Evolutionary conservation across 2,329 filamentous ascomycete species (phyloP), one percentile per base, ranked within the genome.

Genomic region (Elsinoe batatas): DNA sequence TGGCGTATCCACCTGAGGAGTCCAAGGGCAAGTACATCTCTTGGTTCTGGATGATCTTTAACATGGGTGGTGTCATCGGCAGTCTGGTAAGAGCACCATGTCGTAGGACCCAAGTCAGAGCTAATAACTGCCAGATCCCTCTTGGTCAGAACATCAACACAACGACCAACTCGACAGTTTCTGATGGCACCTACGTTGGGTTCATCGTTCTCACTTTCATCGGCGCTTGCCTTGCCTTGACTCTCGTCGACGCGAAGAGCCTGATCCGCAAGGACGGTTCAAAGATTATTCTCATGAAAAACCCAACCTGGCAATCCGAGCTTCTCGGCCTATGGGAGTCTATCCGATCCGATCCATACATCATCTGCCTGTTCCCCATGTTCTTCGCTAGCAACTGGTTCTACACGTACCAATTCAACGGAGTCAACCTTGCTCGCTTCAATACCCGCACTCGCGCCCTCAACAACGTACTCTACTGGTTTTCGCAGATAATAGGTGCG

Each of bases 1-100:
- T 95, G 82, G 83, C 87, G 38, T 95, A 95, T 69, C 90, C 90
- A 1, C 76, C 80, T 17, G 91, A 95, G 72, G 71, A 81, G 33
- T 80, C 82, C 61, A 95, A 95, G 76, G 91, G 91, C 43, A 83
- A 84, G 58, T 95, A 90, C 69, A 95, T 95, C 68, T 87, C 87
- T 58, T 84, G 83, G 74, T 95, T 95, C 73, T 95, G 91, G 91
- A 83, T 90, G 69, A 94, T 96, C 65, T 96, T 95, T 78, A 95
- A 95, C 71, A 71, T 91, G 58, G 91, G 91, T 63, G 90, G 84
- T 64, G 90, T 95, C 59, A 88, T 96, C 69, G 91, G 91, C 59
- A 83, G 84, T 65, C 67, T 83, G 74, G 79, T 82, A 71, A 68
- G 77, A 20, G 8, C 46, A 2, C n/a, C 7, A 20, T 49, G n/a